phyloP scores from a whole-genome alignment of 176 grass and related monocot genomes.

The Musa schizocarpa region DNA sequence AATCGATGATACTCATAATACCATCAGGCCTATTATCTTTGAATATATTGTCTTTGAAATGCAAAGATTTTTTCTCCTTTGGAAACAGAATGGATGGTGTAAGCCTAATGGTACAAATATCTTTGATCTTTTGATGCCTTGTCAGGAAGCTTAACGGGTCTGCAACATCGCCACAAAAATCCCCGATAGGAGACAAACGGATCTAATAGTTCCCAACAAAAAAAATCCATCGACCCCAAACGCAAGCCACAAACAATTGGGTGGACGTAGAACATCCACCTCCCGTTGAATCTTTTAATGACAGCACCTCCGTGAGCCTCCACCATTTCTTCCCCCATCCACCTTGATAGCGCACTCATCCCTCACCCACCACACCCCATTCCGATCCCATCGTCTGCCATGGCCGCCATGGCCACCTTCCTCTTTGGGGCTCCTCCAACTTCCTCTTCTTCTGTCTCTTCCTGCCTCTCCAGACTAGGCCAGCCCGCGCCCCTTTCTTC shows the following conservation, averaged over 20 bases:
- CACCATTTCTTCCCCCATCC: neutral
- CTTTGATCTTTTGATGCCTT: neutral
- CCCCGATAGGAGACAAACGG: neutral
- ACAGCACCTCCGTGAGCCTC: neutral
- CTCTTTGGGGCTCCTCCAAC: slow-evolving; percentile 24
- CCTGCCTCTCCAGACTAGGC: neutral
- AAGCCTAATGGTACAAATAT: neutral
- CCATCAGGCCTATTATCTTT: too few relatives aligned
- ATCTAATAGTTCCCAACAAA: neutral
- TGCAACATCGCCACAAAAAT: neutral
- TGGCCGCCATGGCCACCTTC: slow-evolving; percentile 54
- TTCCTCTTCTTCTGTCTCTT: neutral
- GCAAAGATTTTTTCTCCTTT: neutral
- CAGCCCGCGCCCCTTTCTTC: neutral
- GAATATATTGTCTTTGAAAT: too few relatives aligned
- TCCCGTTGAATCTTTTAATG: neutral
- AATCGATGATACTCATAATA: too few relatives aligned
- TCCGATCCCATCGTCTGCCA: neutral
- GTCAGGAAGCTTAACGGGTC: too few relatives aligned
- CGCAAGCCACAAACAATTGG: slow-evolving; percentile 20
- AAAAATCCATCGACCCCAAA: slow-evolving; percentile 13
- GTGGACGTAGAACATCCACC: neutral
- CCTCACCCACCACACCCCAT: neutral
- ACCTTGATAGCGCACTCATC: neutral
- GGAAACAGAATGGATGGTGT: neutral